A percentile compares a stretch with the other conserved stretches of the same genome.
Conservation (phyloP, 768 basidiomycete genomes). For the Hericium coralloides region DNA sequence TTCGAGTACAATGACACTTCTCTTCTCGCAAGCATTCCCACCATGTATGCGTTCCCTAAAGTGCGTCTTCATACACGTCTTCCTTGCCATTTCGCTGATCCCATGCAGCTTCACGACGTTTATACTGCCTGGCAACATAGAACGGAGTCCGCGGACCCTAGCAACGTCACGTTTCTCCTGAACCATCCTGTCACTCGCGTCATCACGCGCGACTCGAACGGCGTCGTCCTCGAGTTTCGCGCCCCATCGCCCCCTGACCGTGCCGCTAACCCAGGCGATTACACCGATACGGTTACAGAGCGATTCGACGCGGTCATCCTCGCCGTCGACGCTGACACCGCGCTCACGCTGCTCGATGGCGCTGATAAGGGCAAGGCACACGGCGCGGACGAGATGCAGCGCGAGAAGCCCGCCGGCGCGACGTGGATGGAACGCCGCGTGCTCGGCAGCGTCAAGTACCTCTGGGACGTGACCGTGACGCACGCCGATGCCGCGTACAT, state of each 20-base stretch:
- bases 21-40: conserved; percentile 25
- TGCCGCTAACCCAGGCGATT: not conserved
- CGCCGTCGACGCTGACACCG: conserved; percentile 34
- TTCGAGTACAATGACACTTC: conserved; percentile 26
- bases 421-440: conserved; percentile 30
- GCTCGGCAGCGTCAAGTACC: conserved; percentile 35
- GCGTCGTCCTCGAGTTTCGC: conserved; percentile 18
- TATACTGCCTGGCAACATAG: conserved; percentile 24
- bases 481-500: conserved; percentile 39
- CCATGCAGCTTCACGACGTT: conserved; percentile 18
- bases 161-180: conserved; percentile 21
- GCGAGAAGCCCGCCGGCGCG: conserved; percentile 19
- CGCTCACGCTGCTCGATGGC: conserved; percentile 30
- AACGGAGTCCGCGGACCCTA: conserved; percentile 9
- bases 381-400: too few relatives aligned
- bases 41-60: conserved; percentile 30
- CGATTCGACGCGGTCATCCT: conserved; percentile 37
- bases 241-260: conserved; percentile 2
- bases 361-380: not conserved
- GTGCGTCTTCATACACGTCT: conserved; percentile 3
- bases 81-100: not conserved
- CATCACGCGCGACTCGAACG: conserved; percentile 10
- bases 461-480: conserved; percentile 41
- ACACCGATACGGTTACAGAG: conserved; percentile 15
- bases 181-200: conserved; percentile 19